Conservation (phyloP, 2,329 filamentous ascomycete genomes). For the Talaromyces funiculosus region DNA sequence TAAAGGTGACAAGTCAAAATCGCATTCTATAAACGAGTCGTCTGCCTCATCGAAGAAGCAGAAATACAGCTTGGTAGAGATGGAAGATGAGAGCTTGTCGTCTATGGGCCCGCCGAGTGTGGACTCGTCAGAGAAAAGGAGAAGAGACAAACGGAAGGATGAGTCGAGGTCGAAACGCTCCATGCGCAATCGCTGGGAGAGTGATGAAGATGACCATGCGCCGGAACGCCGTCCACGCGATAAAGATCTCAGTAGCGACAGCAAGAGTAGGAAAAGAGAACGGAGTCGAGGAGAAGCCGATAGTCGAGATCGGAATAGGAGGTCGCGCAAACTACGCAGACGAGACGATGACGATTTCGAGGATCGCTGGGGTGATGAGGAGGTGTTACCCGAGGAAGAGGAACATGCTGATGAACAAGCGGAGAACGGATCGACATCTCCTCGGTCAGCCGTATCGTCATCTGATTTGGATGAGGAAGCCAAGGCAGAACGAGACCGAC, state of each 20-base stretch:
- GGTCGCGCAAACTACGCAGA: slow-evolving; percentile 48
- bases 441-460: slow-evolving; percentile 24
- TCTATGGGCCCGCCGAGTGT: slow-evolving; percentile 27
- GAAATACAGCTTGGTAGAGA: slow-evolving; percentile 50
- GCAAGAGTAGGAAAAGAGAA: slow-evolving; percentile 27
- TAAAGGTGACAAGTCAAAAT: neutral
- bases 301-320: slow-evolving; percentile 39
- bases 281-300: slow-evolving; percentile 29
- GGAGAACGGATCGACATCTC: slow-evolving; percentile 48
- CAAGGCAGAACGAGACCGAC: slow-evolving; percentile 52
- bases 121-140: slow-evolving; percentile 30
- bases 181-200: slow-evolving; percentile 15
- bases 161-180: slow-evolving; percentile 10
- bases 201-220: slow-evolving; percentile 13
- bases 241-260: slow-evolving; percentile 28
- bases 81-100: slow-evolving; percentile 42
- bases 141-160: slow-evolving; percentile 25
- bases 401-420: slow-evolving; percentile 58
- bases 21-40: neutral
- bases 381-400: slow-evolving; percentile 40
- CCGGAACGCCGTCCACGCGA: slow-evolving; percentile 23
- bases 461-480: slow-evolving; percentile 55
- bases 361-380: slow-evolving; percentile 77
- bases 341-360: slow-evolving; percentile 59
- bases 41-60: slow-evolving; percentile 37